Evolutionary conservation across 495 filamentous ascomycete genomes (phyloP).

Genomic region (Arthonia radiata): DNA sequence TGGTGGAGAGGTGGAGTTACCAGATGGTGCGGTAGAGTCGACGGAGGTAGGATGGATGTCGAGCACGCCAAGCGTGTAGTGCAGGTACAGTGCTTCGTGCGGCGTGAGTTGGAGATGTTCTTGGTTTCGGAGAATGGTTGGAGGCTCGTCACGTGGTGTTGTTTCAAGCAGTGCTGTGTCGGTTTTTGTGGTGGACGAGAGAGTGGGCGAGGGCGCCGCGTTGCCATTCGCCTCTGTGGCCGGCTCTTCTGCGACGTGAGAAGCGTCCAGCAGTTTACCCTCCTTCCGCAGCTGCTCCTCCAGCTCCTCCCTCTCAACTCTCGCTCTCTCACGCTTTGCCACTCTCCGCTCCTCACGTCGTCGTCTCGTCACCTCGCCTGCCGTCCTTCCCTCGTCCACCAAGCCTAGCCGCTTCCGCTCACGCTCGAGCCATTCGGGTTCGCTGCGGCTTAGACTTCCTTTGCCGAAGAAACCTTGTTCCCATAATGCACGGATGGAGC

Average conservation of each 20-base stretch:
- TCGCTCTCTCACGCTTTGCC: slow-evolving; percentile 77
- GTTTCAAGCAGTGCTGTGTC: too few species aligned
- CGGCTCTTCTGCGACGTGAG: slow-evolving; percentile 1
- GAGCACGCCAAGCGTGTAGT: slow-evolving; percentile 59
- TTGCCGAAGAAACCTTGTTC: slow-evolving; percentile 92
- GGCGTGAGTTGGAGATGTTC: slow-evolving; percentile 78
- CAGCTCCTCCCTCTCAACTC: slow-evolving; percentile 54
- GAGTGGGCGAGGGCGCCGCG: background rate
- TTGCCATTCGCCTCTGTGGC: background rate
- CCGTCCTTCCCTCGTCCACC: slow-evolving; percentile 33
- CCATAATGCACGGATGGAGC: slow-evolving; percentile 61
- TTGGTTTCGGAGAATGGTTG: slow-evolving; percentile 30
- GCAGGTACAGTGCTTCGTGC: slow-evolving; percentile 83
- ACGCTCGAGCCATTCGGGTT: slow-evolving; percentile 73
- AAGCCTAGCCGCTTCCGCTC: slow-evolving; percentile 48
- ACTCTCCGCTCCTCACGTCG: slow-evolving; percentile 57
- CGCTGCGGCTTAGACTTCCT: slow-evolving; percentile 72
- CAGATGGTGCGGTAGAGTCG: slow-evolving; percentile 7
- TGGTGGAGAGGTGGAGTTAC: slow-evolving; percentile 11
- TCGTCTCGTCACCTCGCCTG: slow-evolving; percentile 53
- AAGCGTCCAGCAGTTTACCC: slow-evolving; percentile 17
- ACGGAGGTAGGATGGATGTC: slow-evolving; percentile 31
- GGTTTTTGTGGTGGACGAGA: too few species aligned
- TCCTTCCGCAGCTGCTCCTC: slow-evolving; percentile 43
- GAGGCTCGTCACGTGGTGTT: background rate